These are phyloP conservation scores for Didymella pomorum DNA, from an alignment of 2,329 filamentous ascomycete genomes.

Conservation along the genomic window DNA sequence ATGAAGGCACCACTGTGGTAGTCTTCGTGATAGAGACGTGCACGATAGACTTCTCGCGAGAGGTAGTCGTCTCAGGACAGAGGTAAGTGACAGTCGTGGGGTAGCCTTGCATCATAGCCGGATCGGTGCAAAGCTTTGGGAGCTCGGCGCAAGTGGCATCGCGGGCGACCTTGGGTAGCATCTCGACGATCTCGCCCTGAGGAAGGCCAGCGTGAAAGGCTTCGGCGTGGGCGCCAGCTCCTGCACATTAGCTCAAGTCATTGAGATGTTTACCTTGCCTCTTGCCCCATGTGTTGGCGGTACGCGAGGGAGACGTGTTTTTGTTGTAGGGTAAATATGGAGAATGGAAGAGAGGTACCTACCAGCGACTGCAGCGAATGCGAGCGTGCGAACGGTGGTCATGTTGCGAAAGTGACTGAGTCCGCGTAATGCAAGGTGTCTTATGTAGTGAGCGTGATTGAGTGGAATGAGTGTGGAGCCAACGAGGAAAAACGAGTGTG, in stretches of 20 bases:
- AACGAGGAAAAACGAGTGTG: slow-evolving; percentile 18
- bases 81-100: slow-evolving; percentile 36
- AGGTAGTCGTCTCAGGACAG: slow-evolving; percentile 25
- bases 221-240: slow-evolving; percentile 24
- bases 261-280: background rate
- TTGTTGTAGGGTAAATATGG: background rate
- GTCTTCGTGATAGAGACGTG: slow-evolving; percentile 33
- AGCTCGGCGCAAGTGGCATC: slow-evolving; percentile 23
- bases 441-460: slow-evolving; percentile 2
- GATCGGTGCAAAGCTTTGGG: slow-evolving; percentile 34
- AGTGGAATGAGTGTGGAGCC: slow-evolving; percentile 16
- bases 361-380: slow-evolving; percentile 23
- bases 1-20: slow-evolving; percentile 21
- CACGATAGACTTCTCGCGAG: slow-evolving; percentile 19
- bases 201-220: slow-evolving; percentile 15
- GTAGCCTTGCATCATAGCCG: slow-evolving; percentile 25
- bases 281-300: slow-evolving; percentile 7
- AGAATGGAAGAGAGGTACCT: slow-evolving; percentile 2
- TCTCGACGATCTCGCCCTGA: slow-evolving; percentile 8
- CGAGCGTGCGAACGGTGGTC: slow-evolving; percentile 19
- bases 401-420: slow-evolving; percentile 17
- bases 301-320: background rate
- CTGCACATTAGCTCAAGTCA: slow-evolving; percentile 8
- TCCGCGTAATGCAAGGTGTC: background rate
- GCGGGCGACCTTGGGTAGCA: slow-evolving; percentile 18